phyloP scores from a whole-genome alignment of 768 basidiomycete species.

The Lyophyllum semitale region DNA sequence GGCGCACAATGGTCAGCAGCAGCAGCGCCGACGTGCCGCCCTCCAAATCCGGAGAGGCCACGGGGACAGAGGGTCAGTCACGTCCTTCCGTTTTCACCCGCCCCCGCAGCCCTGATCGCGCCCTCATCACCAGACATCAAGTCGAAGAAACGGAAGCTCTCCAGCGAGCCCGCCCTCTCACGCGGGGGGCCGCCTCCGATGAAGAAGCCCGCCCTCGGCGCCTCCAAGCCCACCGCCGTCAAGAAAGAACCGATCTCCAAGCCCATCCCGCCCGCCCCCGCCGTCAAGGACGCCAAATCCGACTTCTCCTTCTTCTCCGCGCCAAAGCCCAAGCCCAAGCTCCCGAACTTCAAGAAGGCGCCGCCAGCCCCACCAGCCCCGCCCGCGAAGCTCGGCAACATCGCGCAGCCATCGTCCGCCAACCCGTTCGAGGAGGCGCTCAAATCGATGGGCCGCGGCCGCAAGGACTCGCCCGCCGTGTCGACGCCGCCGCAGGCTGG shows the following conservation, averaged over 20 bases:
- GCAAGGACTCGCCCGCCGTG: slow-evolving; percentile 62
- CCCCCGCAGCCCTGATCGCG: slow-evolving; percentile 22
- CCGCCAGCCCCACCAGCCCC: slow-evolving; percentile 34
- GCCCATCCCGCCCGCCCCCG: slow-evolving; percentile 20
- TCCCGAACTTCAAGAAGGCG: slow-evolving; percentile 87
- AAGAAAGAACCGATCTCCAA: slow-evolving; percentile 56
- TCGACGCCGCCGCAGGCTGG: slow-evolving; percentile 54
- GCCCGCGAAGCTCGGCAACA: slow-evolving; percentile 33
- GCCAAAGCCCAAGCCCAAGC: slow-evolving; percentile 79
- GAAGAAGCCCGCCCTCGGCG: slow-evolving; percentile 67
- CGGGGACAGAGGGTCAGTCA: slow-evolving; percentile 73
- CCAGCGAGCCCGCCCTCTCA: slow-evolving; percentile 41
- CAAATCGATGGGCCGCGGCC: slow-evolving; percentile 68
- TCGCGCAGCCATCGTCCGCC: slow-evolving; percentile 74
- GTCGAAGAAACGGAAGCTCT: slow-evolving; percentile 74
- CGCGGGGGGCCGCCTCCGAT: slow-evolving; percentile 51
- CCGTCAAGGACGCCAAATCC: slow-evolving; percentile 76
- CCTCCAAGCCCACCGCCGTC: slow-evolving; percentile 42
- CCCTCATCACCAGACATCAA: slow-evolving; percentile 45
- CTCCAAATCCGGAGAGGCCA: slow-evolving; percentile 44
- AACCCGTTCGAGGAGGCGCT: slow-evolving; percentile 85
- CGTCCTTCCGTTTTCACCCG: slow-evolving; percentile 40
- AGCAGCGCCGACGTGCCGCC: slow-evolving; percentile 32
- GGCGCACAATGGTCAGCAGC: slow-evolving; percentile 61
- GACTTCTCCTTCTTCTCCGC: slow-evolving; percentile 90